Evolutionary conservation across 2,329 filamentous ascomycete genomes (phyloP).

Genomic region (Xylariaceae sp.): DNA sequence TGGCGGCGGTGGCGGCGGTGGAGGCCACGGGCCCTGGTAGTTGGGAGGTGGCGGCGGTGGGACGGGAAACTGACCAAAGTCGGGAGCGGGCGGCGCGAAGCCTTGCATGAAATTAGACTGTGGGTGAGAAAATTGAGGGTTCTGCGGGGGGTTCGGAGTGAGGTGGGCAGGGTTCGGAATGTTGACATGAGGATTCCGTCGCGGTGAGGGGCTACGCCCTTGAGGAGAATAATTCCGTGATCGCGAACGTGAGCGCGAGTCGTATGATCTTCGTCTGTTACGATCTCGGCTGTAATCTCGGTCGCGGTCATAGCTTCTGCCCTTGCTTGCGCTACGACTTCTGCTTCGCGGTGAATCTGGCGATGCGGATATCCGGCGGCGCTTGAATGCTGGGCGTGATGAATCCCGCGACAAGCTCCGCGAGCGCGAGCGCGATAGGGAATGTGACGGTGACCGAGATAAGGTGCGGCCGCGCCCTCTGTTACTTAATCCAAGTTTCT

Average conservation of each 20-base stretch:
- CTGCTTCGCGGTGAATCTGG: constrained; percentile 32
- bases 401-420: constrained; percentile 36
- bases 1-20: constrained; percentile 25
- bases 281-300: constrained; percentile 30
- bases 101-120: constrained; percentile 21
- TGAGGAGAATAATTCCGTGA: constrained; percentile 21
- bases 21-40: constrained; percentile 26
- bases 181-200: constrained; percentile 13
- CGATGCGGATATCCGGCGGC: constrained; percentile 38
- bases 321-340: constrained; percentile 30
- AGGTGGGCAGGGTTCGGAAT: constrained; percentile 14
- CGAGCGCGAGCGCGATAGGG: constrained; percentile 33
- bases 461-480: constrained; percentile 29
- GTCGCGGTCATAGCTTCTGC: constrained; percentile 27
- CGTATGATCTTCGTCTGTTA: no score
- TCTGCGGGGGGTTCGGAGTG: constrained; percentile 9
- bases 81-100: constrained; percentile 19
- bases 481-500: constrained; percentile 25
- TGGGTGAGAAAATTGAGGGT: constrained; percentile 23
- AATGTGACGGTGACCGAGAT: constrained; percentile 37
- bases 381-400: constrained; percentile 39
- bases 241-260: constrained; percentile 19
- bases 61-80: constrained; percentile 25
- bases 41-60: constrained; percentile 30
- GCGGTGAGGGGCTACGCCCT: constrained; percentile 1